Evolutionary conservation across 148 eudicot genomes (phyloP), one percentile per base, ranked within the genome.

Genomic region (Bassia scoparia): DNA sequence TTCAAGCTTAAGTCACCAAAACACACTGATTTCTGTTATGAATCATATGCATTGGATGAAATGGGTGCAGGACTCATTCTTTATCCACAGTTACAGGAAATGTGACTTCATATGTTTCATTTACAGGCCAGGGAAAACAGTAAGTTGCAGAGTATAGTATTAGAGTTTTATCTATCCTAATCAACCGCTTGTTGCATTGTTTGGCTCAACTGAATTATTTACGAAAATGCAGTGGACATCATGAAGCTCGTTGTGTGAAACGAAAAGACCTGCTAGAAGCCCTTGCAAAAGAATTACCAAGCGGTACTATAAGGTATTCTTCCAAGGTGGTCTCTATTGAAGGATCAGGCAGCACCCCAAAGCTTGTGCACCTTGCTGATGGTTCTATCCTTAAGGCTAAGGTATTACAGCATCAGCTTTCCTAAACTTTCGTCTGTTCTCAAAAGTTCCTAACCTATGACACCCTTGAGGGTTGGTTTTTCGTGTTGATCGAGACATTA

Each of bases 241-340:
- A 80, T 77, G 90, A 86, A 74, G 76, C 81, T 46, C 76, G 90
- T 16, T 80, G 90, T 37, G 67, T 85, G 15, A 82, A 50, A 60
- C 75, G 90, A 33, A 89, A 79, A 65, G 70, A 64, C 16, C 70
- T 89, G 49, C 35, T 85, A 35, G 93, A 86, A 71, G 72, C 89
- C 41, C 81, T 89, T 52, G 86, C 76, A 61, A 85, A 79, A 18
- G 90, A 89, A 69, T 83, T 89, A 29, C 93, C 93, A 26, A 76
- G 46, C 54, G 85, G 76, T 68, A 85, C 86, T 27, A 71, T 87
- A 34, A 73, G 84, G 84, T 89, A 77, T 62, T 89, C 90, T 1
- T 79, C 90, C 38, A 84, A 83, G 86, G 89, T 89, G 73, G 89
- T 80, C 17, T 76, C 79, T 15, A 82, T 89, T 62, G 77, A 89